Evolutionary conservation across 768 basidiomycete genomes (phyloP).

Genomic region (Mycena metata): DNA sequence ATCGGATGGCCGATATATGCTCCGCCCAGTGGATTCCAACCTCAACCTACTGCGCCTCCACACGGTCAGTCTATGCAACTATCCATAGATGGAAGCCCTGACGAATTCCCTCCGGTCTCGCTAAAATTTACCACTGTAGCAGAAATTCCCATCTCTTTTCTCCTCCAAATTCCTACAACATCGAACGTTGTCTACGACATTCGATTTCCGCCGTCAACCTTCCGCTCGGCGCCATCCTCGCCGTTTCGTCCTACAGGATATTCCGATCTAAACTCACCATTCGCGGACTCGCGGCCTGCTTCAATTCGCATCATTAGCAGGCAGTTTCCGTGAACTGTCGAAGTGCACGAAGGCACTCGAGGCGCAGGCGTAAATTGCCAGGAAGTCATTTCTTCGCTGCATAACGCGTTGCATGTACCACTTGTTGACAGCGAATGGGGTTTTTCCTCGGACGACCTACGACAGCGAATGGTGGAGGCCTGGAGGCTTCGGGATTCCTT

Average conservation of each 20-base stretch:
- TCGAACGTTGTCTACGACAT: too few relatives aligned
- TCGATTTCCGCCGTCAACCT: too few relatives aligned
- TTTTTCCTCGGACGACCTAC: constrained; percentile 20
- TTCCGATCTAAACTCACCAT: constrained; percentile 20
- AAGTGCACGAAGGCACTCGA: constrained; percentile 6
- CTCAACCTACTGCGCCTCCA: too few relatives aligned
- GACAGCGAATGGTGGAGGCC: constrained; percentile 12
- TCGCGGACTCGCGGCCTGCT: constrained; percentile 11
- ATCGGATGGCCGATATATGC: too few relatives aligned
- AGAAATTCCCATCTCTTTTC: too few relatives aligned
- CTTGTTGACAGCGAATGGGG: constrained; percentile 30
- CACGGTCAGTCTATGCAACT: too few relatives aligned
- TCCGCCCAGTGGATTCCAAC: too few relatives aligned
- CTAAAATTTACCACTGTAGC: constrained; percentile 7
- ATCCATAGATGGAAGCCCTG: too few relatives aligned
- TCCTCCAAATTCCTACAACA: too few relatives aligned
- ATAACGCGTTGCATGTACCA: constrained; percentile 22
- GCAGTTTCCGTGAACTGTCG: constrained; percentile 31
- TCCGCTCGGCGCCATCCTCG: constrained; percentile 10
- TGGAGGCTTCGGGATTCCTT: constrained; percentile 21
- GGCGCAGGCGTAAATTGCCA: constrained; percentile 24
- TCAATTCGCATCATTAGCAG: constrained; percentile 27
- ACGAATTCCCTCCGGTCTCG: constrained; percentile 17
- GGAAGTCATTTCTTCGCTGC: constrained; percentile 15
- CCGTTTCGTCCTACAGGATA: background rate